A percentile compares a stretch with the other conserved stretches of the same genome.
Evolutionary conservation across 2,329 filamentous ascomycete species (phyloP).

Genomic region (Xylariaceae sp.): DNA sequence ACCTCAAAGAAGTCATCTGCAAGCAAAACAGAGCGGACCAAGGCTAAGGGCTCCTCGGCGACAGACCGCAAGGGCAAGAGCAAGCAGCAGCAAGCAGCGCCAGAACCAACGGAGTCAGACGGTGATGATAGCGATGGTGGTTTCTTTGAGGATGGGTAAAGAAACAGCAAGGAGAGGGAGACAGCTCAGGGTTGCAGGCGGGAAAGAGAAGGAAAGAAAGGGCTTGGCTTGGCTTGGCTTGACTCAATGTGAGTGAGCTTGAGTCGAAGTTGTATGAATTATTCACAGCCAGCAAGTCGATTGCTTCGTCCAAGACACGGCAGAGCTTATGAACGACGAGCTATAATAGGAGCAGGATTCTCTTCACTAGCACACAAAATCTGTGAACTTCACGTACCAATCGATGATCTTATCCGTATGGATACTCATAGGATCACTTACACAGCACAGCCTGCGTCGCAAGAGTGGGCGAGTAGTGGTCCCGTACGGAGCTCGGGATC

Average conservation of each 20-base stretch:
- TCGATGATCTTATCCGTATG: too few relatives aligned
- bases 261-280: not conserved
- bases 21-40: constrained; percentile 11
- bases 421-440: too few relatives aligned
- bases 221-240: too few relatives aligned
- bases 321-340: not conserved
- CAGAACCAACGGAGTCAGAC: constrained; percentile 26
- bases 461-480: too few relatives aligned
- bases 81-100: constrained; percentile 35
- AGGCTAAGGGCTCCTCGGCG: constrained; percentile 14
- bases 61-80: constrained; percentile 26
- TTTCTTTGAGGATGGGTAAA: constrained; percentile 47
- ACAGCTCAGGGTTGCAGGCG: not conserved
- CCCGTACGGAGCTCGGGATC: too few relatives aligned
- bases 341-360: not conserved
- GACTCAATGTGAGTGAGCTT: too few relatives aligned
- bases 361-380: too few relatives aligned
- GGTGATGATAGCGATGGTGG: constrained; percentile 48
- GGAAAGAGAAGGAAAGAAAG: constrained; percentile 19
- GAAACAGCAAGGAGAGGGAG: not conserved
- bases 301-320: not conserved
- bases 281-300: not conserved
- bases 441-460: too few relatives aligned
- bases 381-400: too few relatives aligned
- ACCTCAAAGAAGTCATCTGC: constrained; percentile 13